A percentile compares a stretch with the other conserved stretches of the same genome.
Evolutionary conservation across 306 rosid species (phyloP).

Genomic region (Quercus glauca): DNA sequence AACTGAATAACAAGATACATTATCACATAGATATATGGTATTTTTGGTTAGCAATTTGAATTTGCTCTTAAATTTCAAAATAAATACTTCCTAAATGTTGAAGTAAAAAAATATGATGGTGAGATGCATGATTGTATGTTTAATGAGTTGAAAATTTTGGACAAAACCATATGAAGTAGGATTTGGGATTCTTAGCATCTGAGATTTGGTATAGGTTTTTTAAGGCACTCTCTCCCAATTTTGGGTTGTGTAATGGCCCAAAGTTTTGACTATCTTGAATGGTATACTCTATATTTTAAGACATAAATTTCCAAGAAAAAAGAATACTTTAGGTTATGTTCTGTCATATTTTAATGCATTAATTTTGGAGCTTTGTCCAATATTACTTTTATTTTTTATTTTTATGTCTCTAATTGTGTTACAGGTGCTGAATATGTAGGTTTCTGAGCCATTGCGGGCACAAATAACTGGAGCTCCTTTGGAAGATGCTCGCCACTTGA

Average conservation of each 20-base stretch:
- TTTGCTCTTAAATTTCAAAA: neutral
- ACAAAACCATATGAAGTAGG: neutral
- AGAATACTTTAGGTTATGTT: neutral
- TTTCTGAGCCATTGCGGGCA: slow-evolving; percentile 75
- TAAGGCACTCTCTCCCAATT: neutral
- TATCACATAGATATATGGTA: neutral
- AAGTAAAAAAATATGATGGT: neutral
- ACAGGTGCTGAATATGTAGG: slow-evolving; percentile 64
- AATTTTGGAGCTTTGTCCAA: slow-evolving; percentile 30
- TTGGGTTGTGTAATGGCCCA: neutral
- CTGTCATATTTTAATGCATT: neutral
- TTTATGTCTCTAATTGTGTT: slow-evolving; percentile 46
- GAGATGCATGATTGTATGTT: neutral
- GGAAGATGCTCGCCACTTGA: slow-evolving; percentile 95
- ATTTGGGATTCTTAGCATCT: neutral
- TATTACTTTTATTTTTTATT: slow-evolving; percentile 14
- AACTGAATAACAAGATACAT: neutral
- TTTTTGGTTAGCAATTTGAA: neutral
- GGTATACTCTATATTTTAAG: neutral
- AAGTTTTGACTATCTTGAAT: neutral
- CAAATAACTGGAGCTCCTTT: slow-evolving; percentile 91
- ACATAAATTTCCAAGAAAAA: neutral
- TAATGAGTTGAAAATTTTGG: neutral
- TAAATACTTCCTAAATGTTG: neutral
- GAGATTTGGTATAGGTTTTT: neutral